phyloP scores from a whole-genome alignment of 352 stramenopile genomes.

The Aphanomyces astaci region DNA sequence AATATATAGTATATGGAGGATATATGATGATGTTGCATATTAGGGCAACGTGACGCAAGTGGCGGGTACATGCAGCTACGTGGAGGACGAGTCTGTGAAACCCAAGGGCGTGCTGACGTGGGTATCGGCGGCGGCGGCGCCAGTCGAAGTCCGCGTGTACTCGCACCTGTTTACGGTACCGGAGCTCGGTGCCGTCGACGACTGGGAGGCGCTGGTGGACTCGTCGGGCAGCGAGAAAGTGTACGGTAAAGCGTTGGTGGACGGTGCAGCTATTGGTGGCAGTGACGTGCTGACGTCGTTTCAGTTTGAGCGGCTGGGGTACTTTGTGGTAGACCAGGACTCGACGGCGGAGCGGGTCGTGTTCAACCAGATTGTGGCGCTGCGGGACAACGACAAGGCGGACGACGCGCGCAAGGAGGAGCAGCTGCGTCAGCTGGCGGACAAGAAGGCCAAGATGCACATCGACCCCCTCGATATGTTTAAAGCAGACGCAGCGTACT shows the following conservation, averaged over 20 bases:
- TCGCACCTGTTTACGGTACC: constrained; percentile 95
- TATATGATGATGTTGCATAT: no score
- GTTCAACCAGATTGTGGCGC: constrained; percentile 82
- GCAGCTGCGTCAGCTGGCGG: constrained; percentile 71
- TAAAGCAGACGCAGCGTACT: constrained; percentile 57
- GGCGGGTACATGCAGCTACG: constrained; percentile 55
- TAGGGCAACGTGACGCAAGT: constrained; percentile 48
- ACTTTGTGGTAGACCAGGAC: constrained; percentile 96
- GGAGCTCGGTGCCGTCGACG: constrained; percentile 50
- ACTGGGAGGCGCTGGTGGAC: constrained; percentile 83
- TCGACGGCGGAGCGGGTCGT: constrained; percentile 87
- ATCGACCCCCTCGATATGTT: constrained; percentile 79
- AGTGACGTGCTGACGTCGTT: constrained; percentile 58
- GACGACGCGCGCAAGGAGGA: constrained; percentile 75
- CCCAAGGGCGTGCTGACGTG: constrained; percentile 95
- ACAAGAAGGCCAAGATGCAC: constrained; percentile 92
- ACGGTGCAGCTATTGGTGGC: constrained; percentile 48
- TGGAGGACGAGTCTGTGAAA: constrained; percentile 63
- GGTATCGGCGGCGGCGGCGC: constrained; percentile 80
- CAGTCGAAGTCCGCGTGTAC: constrained; percentile 93
- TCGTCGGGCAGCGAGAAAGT: constrained; percentile 74
- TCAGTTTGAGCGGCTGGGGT: constrained; percentile 97
- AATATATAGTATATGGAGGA: no score
- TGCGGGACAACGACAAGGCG: constrained; percentile 23
- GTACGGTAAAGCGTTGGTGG: constrained; percentile 84